These are phyloP conservation scores for Terfezia claveryi DNA, from an alignment of 495 filamentous ascomycete genomes.

Conservation along the genomic window DNA sequence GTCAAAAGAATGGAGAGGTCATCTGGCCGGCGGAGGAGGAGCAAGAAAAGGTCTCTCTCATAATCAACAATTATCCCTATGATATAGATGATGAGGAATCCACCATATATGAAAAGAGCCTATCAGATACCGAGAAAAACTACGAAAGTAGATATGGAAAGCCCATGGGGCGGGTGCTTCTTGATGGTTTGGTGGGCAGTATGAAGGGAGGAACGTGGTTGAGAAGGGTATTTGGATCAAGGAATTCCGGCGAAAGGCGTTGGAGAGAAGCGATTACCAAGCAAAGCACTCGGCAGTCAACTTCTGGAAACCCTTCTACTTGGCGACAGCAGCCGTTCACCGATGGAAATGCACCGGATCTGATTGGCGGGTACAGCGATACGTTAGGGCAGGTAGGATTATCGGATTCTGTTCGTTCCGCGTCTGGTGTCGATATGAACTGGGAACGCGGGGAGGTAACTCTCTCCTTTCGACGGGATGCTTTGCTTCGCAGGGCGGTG, in stretches of 20 bases:
- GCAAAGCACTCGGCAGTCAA: neutral
- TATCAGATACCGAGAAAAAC: neutral
- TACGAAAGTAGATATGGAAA: neutral
- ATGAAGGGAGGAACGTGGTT: neutral
- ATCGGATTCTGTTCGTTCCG: neutral
- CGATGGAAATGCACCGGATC: neutral
- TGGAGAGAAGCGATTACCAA: neutral
- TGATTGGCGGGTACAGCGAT: neutral
- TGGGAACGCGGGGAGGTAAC: neutral
- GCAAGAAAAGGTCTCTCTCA: too few species aligned
- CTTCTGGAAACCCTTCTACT: neutral
- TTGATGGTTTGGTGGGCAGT: neutral
- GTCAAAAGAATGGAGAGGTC: too few species aligned
- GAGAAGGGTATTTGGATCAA: neutral
- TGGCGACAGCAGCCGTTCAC: neutral
- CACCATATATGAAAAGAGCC: too few species aligned
- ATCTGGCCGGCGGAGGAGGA: too few species aligned
- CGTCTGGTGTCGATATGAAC: neutral
- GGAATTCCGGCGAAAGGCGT: neutral
- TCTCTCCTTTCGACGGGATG: neutral
- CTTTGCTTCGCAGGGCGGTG: neutral
- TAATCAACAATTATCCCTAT: too few species aligned
- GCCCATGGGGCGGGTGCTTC: neutral
- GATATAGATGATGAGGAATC: too few species aligned
- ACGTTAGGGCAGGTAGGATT: neutral